Evolutionary conservation across 2,329 filamentous ascomycete species (phyloP), one percentile per base, ranked within the genome.

Genomic region (Trichoderma breve): DNA sequence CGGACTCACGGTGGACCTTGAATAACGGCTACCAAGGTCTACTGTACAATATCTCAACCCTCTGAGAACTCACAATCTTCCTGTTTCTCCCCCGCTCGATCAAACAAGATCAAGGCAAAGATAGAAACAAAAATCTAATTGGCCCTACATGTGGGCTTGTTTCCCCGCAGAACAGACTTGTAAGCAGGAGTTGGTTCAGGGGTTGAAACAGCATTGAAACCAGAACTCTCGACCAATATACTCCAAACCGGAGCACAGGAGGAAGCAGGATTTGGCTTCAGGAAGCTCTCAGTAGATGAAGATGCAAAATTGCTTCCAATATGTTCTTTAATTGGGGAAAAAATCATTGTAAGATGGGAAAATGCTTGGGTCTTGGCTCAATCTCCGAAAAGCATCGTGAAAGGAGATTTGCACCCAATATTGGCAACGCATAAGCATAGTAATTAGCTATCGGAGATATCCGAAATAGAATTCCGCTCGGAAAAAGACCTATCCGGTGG

Each of bases 371-470:
- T 21, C 18, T 60, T 21, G n/a, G 18, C 7, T 47, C 12, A 57
- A 67, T 26, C 51, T 57, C 53, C 32, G 34, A 36, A 15, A 5
- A 11, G 8, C 30, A 39, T 67, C 32, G 36, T 18, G 32, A 57
- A 28, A 57, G 24, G 34, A 57, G 9, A 30, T 69, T 43, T 47
- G 53, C 36, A 6, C 55, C 28, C 14, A 47, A 6, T 24, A 34
- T 39, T 39, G 24, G 14, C 47, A 21, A 53, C 26, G 67, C 39
- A 62, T 51, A 39, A 58, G 30, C 39, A 51, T 51, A 51, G 67
- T 62, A 70, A 70, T 70, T 34, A 70, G 28, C 21, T 53, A 24
- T 53, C 67, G 67, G 67, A 62, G 57, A 70, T 70, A 62, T 70
- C 67, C 67, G 67, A 62, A 26, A 51, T 51, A n/a, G 34, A 12